Percentiles rank a stretch among this genome's conserved stretches.
These are phyloP conservation scores for Rhodotorula sp. DNA, from an alignment of 1,284 basidiomycete genomes.

Conservation along the genomic window DNA sequence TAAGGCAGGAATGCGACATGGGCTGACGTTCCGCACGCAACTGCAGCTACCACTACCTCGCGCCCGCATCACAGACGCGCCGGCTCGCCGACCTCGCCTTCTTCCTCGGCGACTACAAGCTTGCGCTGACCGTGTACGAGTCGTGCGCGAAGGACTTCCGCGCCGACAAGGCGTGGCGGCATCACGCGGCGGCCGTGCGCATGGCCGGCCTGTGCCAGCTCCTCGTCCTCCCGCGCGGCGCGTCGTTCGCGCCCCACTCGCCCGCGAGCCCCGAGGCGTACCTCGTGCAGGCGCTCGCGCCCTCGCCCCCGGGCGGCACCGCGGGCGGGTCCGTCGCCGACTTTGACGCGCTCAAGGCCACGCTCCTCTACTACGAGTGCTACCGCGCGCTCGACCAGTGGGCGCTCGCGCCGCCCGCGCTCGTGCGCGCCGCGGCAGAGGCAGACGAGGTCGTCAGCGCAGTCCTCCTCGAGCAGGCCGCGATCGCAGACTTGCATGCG, in stretches of 20 bases:
- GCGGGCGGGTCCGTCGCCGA: not conserved
- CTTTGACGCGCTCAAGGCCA: constrained; percentile 52
- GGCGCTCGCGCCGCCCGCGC: not conserved
- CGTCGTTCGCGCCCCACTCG: constrained; percentile 1
- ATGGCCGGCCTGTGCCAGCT: constrained; percentile 50
- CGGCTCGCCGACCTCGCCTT: constrained; percentile 95
- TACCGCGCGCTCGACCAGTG: constrained; percentile 45
- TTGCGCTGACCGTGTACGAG: constrained; percentile 85
- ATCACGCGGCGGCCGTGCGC: constrained; percentile 53
- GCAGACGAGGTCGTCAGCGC: constrained; percentile 57
- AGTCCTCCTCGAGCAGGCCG: constrained; percentile 58
- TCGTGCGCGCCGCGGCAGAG: constrained; percentile 50
- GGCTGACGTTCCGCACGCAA: constrained; percentile 33
- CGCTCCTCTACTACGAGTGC: constrained; percentile 53
- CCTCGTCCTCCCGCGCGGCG: not conserved
- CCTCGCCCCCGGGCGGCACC: constrained; percentile 5
- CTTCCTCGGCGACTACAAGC: constrained; percentile 82
- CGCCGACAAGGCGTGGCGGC: constrained; percentile 51
- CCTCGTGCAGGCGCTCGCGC: constrained; percentile 52
- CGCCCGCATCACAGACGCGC: constrained; percentile 56
- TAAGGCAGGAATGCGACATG: not conserved
- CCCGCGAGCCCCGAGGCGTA: constrained; percentile 45
- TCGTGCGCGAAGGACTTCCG: constrained; percentile 59
- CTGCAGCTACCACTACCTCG: constrained; percentile 53
- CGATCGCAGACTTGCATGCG: constrained; percentile 48